phyloP scores from a whole-genome alignment of 768 basidiomycete species.

The Russula virescens region DNA sequence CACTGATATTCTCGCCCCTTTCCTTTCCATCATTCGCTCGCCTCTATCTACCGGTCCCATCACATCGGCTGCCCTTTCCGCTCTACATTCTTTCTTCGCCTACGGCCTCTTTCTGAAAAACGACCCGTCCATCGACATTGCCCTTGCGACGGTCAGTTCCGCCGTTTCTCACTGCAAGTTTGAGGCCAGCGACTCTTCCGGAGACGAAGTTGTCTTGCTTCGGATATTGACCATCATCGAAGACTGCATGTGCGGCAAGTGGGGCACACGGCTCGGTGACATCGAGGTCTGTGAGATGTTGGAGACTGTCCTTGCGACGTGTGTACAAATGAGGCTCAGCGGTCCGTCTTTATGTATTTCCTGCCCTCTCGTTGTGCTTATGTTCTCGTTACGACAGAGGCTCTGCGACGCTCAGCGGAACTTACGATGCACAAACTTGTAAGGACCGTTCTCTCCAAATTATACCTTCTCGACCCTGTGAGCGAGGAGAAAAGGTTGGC shows the following conservation, averaged over 20 bases:
- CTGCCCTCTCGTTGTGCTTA: neutral
- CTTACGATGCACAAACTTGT: slow-evolving; percentile 85
- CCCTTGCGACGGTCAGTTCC: slow-evolving; percentile 77
- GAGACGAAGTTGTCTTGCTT: slow-evolving; percentile 92
- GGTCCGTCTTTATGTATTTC: slow-evolving; percentile 47
- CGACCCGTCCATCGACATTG: slow-evolving; percentile 52
- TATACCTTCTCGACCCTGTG: slow-evolving; percentile 59
- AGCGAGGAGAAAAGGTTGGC: slow-evolving; percentile 63
- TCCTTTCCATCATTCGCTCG: slow-evolving; percentile 90
- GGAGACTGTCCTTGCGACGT: slow-evolving; percentile 94
- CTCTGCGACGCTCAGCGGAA: slow-evolving; percentile 81
- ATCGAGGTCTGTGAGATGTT: slow-evolving; percentile 97
- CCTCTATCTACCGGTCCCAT: slow-evolving; percentile 95
- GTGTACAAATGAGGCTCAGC: slow-evolving; percentile 94
- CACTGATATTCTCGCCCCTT: slow-evolving; percentile 68
- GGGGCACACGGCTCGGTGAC: slow-evolving; percentile 75
- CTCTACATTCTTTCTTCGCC: slow-evolving; percentile 83
- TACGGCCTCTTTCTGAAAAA: slow-evolving; percentile 62
- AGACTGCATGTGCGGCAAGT: slow-evolving; percentile 65
- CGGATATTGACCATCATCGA: slow-evolving; percentile 89
- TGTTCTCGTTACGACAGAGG: slow-evolving; percentile 47
- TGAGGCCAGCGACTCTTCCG: slow-evolving; percentile 94
- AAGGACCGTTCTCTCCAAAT: slow-evolving; percentile 68
- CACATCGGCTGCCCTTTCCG: slow-evolving; percentile 86
- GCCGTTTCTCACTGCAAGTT: slow-evolving; percentile 96